A percentile compares a stretch with the other conserved stretches of the same genome.
These are phyloP conservation scores for Nigrospora osmanthi DNA, from an alignment of 2,329 filamentous ascomycete species.

Conservation along the genomic window DNA sequence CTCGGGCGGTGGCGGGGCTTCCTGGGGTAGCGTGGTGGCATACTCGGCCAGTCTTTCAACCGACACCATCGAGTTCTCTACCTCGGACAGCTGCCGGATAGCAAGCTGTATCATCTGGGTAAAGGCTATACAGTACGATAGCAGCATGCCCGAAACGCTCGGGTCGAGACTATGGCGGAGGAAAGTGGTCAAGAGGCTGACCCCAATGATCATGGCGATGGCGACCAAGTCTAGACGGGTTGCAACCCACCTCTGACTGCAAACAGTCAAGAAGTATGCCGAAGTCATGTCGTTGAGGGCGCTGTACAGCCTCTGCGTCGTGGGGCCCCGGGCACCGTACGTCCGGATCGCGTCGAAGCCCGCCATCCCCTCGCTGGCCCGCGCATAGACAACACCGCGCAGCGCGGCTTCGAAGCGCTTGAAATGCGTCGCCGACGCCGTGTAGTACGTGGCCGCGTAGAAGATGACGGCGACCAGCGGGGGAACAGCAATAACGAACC, in stretches of 20 bases:
- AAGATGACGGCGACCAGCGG: constrained; percentile 40
- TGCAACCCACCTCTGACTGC: constrained; percentile 60
- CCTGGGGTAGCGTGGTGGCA: constrained; percentile 50
- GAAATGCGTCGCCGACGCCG: constrained; percentile 58
- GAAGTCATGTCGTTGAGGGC: constrained; percentile 60
- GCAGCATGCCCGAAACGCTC: constrained; percentile 55
- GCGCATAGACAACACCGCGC: constrained; percentile 54
- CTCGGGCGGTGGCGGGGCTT: constrained; percentile 39
- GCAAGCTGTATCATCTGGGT: constrained; percentile 62
- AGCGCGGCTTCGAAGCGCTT: constrained; percentile 60
- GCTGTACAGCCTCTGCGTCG: constrained; percentile 42
- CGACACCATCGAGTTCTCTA: constrained; percentile 65
- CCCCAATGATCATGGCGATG: constrained; percentile 52
- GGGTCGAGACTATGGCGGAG: constrained; percentile 55
- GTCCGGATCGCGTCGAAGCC: constrained; percentile 56
- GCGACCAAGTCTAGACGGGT: constrained; percentile 55
- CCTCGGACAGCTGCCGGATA: constrained; percentile 58
- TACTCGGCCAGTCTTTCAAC: constrained; percentile 61
- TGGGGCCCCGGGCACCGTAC: constrained; percentile 52
- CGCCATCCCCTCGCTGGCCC: constrained; percentile 56
- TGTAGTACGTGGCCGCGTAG: constrained; percentile 56
- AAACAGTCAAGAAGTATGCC: constrained; percentile 61
- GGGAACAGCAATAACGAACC: constrained; percentile 45
- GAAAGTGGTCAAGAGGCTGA: constrained; percentile 58
- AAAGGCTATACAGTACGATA: constrained; percentile 59